Evolutionary conservation across 176 grass and related monocot genomes (phyloP).

Genomic region (Aegilops longissima): DNA sequence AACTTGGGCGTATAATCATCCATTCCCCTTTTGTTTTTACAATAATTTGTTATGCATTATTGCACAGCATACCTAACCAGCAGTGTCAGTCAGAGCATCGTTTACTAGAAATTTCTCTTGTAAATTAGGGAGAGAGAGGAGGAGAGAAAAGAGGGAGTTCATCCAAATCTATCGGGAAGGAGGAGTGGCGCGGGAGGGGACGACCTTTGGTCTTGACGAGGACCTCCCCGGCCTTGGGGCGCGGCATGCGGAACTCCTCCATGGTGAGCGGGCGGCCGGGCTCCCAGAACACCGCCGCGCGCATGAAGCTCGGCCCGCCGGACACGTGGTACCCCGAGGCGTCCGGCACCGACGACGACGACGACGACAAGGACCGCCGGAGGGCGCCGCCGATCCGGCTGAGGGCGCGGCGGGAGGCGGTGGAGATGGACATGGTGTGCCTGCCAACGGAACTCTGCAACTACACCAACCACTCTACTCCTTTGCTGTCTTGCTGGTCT

Average conservation of each 20-base stretch:
- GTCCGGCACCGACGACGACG: slow-evolving; percentile 1
- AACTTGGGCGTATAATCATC: background rate
- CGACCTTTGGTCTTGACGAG: slow-evolving; percentile 92
- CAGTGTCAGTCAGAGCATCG: background rate
- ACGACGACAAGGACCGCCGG: slow-evolving; percentile 28
- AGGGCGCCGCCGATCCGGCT: slow-evolving; percentile 48
- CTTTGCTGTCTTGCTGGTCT: background rate
- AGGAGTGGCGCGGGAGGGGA: background rate
- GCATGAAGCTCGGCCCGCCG: slow-evolving; percentile 81
- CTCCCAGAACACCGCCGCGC: slow-evolving; percentile 88
- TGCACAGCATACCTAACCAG: background rate
- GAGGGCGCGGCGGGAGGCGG: slow-evolving; percentile 47
- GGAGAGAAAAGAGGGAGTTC: background rate
- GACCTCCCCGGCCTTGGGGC: slow-evolving; percentile 91
- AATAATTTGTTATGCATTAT: background rate
- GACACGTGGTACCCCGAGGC: slow-evolving; percentile 63
- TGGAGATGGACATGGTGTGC: slow-evolving; percentile 47
- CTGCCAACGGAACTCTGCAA: background rate
- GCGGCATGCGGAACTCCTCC: slow-evolving; percentile 94
- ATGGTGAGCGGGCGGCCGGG: slow-evolving; percentile 82
- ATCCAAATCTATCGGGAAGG: background rate
- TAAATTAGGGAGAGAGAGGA: background rate
- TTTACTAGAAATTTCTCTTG: background rate
- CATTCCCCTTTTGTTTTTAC: background rate
- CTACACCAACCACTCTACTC: background rate